Base-by-base conservation (phyloP, 23 red algal species). In the Porphyridium purpureum region DNA sequence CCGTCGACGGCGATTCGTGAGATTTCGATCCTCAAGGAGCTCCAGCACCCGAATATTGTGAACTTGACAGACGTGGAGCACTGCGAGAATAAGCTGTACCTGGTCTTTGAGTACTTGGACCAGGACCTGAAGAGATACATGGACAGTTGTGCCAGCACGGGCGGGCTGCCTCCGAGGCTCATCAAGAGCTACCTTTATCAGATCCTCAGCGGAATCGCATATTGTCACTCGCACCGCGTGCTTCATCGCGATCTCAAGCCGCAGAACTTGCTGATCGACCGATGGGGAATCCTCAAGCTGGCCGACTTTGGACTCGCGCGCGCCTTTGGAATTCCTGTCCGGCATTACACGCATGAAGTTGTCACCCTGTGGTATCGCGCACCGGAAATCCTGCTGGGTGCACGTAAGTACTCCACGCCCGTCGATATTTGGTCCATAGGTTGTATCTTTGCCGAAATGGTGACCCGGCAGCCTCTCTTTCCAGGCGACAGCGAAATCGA, bases 361-460 rank as follows among this genome's bases (percentile, higher is more conserved):
- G 79, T 98, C 7, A 98, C 90, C 1, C 71, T 98, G 46, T 98
- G 90, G 90, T 98, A 98, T 36, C 79, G 90, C 2, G 90, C 90
- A 5, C 90, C 90, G 5, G 90, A 98, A 59, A 98, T 98, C 46
- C 66, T 98, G 21, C 59, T 98, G 25, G 90, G 90, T 6, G 72
- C 77, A 35, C 55, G 68, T 26, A 85, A 83, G 44, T 98, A 98
- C 48, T 74, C 72, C 1, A 83, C 80, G 3, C 61, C 90, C 5
- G 90, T 98, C 19, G 90, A 98, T 35, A 98, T 98, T 17, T 98
- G 90, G 90, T 98, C 90, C 9, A 82, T 86, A 50, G 90, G 90
- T 29, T 98, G 90, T 44, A 98, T 98, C 29, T 98, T 98, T 61
- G 90, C 90, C 3, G 90, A 98, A 50, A 86, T 98, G 90, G 79